Conservation (phyloP, 140 eudicot genomes). For the Stevia rebaudiana region DNA sequence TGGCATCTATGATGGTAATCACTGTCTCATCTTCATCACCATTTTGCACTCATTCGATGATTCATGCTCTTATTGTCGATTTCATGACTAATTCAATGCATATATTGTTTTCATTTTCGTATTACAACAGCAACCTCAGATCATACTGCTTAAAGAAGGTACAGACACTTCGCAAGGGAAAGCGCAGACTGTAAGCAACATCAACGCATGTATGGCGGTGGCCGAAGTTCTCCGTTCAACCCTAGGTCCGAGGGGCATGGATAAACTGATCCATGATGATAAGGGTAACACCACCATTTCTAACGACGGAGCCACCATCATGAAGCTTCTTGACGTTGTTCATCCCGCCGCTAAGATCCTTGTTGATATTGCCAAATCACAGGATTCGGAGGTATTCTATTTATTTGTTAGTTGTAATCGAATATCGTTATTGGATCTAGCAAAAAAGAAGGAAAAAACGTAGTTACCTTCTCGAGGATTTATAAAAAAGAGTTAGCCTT, state of each 20-base stretch:
- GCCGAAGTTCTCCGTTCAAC: constrained; percentile 97
- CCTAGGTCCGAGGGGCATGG: constrained; percentile 97
- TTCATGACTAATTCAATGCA: neutral
- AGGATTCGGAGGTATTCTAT: constrained; percentile 77
- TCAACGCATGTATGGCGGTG: constrained; percentile 88
- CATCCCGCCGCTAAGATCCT: constrained; percentile 99
- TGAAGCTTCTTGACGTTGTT: constrained; percentile 92
- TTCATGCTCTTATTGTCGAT: neutral
- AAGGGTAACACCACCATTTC: constrained; percentile 95
- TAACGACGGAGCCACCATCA: constrained; percentile 95
- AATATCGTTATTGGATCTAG: neutral
- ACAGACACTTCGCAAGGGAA: constrained; percentile 97
- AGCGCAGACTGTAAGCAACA: constrained; percentile 83
- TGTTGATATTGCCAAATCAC: constrained; percentile 94
- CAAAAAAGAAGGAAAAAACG: neutral
- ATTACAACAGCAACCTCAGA: constrained; percentile 85
- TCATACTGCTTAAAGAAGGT: constrained; percentile 91
- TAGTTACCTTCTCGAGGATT: no score
- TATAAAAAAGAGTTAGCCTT: no score
- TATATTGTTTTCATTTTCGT: constrained; percentile 8
- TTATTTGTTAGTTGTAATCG: neutral
- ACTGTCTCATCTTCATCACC: constrained; percentile 13
- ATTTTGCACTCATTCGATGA: neutral
- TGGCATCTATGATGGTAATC: constrained; percentile 63
- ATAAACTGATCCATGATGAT: constrained; percentile 92